phyloP scores from a whole-genome alignment of 345 rosid genomes.

The Psidium guajava region DNA sequence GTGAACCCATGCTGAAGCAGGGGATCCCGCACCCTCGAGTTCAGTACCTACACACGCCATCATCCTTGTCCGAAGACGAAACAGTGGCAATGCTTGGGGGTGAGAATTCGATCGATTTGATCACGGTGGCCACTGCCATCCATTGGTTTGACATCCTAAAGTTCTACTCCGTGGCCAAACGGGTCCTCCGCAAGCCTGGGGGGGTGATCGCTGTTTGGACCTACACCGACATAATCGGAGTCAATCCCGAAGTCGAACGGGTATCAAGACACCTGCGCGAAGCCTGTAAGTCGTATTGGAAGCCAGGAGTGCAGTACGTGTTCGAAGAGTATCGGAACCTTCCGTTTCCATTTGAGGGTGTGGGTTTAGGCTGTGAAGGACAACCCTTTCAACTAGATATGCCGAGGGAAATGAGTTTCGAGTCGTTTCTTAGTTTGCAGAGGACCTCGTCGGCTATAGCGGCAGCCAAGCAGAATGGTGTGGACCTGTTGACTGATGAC shows the following conservation, averaged over 20 bases:
- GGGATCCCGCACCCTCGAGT: constrained; percentile 32
- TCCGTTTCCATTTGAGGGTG: constrained; percentile 49
- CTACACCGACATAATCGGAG: constrained; percentile 22
- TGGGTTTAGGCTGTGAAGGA: constrained; percentile 52
- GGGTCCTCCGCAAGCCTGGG: constrained; percentile 50
- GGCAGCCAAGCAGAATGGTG: constrained; percentile 42
- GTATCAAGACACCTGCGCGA: constrained; percentile 24
- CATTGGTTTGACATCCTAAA: constrained; percentile 66
- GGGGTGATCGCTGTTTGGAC: constrained; percentile 57
- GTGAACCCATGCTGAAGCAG: constrained; percentile 38
- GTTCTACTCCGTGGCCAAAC: constrained; percentile 37
- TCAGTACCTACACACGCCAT: constrained; percentile 38
- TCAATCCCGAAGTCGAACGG: constrained; percentile 37
- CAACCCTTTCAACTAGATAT: constrained; percentile 37
- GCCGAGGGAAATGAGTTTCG: constrained; percentile 26
- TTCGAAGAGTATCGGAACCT: constrained; percentile 34
- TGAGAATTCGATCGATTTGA: constrained; percentile 44
- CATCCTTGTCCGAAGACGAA: constrained; percentile 38
- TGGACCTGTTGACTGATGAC: constrained; percentile 44
- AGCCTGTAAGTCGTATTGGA: constrained; percentile 31
- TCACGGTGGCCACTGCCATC: constrained; percentile 44
- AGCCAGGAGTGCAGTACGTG: constrained; percentile 11
- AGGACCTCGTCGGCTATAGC: constrained; percentile 33
- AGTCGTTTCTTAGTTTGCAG: constrained; percentile 23
- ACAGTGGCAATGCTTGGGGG: constrained; percentile 30